Evolutionary conservation across 2,329 filamentous ascomycete species (phyloP).

Genomic region (Botryotinia narcissicola): DNA sequence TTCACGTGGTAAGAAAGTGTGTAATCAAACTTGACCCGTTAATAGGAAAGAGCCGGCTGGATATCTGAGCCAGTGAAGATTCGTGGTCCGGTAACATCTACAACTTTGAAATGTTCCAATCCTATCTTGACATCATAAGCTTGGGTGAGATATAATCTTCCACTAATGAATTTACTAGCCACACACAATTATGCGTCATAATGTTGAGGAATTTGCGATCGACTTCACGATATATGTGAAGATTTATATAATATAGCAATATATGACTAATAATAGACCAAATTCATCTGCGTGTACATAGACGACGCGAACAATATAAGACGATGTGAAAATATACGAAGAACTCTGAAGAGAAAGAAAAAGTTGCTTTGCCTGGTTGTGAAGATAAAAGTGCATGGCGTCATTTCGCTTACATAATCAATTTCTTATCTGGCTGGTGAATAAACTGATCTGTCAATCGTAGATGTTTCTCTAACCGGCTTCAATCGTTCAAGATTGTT

Average conservation of each 20-base stretch:
- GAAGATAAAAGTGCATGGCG: not conserved
- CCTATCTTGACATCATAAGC: not conserved
- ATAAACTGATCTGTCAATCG: not conserved
- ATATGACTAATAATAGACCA: not conserved
- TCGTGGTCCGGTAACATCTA: not conserved
- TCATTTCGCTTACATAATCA: conserved; percentile 1
- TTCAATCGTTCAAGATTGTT: not conserved
- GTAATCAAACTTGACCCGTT: conserved; percentile 34
- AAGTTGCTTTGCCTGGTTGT: not conserved
- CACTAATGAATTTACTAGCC: not conserved
- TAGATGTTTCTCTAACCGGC: not conserved
- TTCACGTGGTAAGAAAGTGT: conserved; percentile 33
- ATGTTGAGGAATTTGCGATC: not conserved
- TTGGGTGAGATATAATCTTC: not conserved
- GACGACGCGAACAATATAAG: not conserved
- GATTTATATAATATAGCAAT: not conserved
- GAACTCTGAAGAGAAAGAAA: not conserved
- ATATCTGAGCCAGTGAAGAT: too few species aligned
- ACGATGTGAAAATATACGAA: not conserved
- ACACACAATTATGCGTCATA: not conserved
- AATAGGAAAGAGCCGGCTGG: too few species aligned
- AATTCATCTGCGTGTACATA: not conserved
- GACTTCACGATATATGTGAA: not conserved
- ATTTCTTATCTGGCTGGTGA: not conserved
- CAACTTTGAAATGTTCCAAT: conserved; percentile 1